A percentile compares a stretch with the other conserved stretches of the same genome.
Conservation (phyloP, 345 rosid genomes). For the Abelmoschus esculentus region DNA sequence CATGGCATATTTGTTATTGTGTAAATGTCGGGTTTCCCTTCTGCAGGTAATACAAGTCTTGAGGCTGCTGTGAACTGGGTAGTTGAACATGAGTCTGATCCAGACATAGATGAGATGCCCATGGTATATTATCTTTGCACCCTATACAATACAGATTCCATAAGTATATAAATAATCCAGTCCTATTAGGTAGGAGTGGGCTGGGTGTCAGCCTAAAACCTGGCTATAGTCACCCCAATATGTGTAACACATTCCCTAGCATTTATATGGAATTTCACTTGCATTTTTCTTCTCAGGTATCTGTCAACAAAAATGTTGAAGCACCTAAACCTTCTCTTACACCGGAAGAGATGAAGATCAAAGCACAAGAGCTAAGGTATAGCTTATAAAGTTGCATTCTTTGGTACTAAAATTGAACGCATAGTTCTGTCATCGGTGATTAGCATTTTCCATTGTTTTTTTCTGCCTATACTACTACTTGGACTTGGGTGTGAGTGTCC, state of each 20-base stretch:
- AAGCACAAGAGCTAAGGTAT: slow-evolving; percentile 90
- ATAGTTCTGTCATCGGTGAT: neutral
- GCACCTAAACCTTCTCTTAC: slow-evolving; percentile 72
- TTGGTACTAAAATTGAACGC: slow-evolving; percentile 1
- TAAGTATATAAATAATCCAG: neutral
- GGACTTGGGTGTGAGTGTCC: neutral
- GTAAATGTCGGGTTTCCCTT: slow-evolving; percentile 14
- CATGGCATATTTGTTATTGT: neutral
- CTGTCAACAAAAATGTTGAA: slow-evolving; percentile 53
- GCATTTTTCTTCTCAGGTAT: slow-evolving; percentile 37
- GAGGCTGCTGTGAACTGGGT: slow-evolving; percentile 98
- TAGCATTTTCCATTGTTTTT: neutral
- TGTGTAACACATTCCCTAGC: neutral
- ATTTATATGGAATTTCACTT: slow-evolving; percentile 3
- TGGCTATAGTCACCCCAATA: neutral
- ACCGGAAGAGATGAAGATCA: slow-evolving; percentile 77
- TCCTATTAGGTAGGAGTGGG: neutral
- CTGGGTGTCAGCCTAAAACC: neutral
- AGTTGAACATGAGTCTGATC: slow-evolving; percentile 91
- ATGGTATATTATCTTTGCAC: slow-evolving; percentile 41
- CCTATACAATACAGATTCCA: neutral
- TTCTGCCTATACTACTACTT: neutral
- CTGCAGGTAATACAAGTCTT: slow-evolving; percentile 65
- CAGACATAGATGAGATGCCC: slow-evolving; percentile 85
- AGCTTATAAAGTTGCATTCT: slow-evolving; percentile 11